Evolutionary conservation across 2,329 filamentous ascomycete species (phyloP), one percentile per base, ranked within the genome.

Genomic region (Laburnicola sp.): DNA sequence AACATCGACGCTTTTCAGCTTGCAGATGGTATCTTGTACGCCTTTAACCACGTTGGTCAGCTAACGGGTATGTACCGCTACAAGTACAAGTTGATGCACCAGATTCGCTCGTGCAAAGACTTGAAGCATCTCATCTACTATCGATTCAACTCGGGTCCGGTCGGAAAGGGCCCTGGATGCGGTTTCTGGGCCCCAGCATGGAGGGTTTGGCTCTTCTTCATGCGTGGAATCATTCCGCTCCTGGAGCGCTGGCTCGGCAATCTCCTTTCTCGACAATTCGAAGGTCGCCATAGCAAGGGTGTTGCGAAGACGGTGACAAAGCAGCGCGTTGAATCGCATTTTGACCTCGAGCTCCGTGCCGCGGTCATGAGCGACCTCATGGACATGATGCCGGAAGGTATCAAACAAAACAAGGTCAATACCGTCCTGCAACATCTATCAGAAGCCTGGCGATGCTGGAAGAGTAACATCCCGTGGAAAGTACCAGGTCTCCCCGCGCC

Each of bases 371-470:
- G 93, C 38, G 94, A 99, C 75, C 80, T 99, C 44, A 97, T 97
- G 89, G 94, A 99, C 68, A 99, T 99, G 95, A 99, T 99, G 94
- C 94, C 94, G 0, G 95, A 99, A 72, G 94, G 94, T 60, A 97
- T 99, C 78, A 97, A 97, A 74, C 94, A 99, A 72, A 99, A 94
- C 79, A 99, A 99, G 77, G 91, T 99, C 74, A 96, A 99, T 74
- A 96, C 92, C 1, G 93, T 99, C 38, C 79, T 99, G 47, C 94
- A 97, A 69, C 95, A 99, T 81, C 77, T 99, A 36, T 97, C 93
- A 0, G 94, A 99, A 77, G 94, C 94, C 10, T 99, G 94, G 94
- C 85, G 94, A 77, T 99, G 94, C 78, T 99, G 94, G 94, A 99
- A 99, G 86, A 97, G 92, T 76, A 99, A 99, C 69, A 99, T 99